phyloP scores from a whole-genome alignment of 78 protist genomes.

The Thecamonas trahens region DNA sequence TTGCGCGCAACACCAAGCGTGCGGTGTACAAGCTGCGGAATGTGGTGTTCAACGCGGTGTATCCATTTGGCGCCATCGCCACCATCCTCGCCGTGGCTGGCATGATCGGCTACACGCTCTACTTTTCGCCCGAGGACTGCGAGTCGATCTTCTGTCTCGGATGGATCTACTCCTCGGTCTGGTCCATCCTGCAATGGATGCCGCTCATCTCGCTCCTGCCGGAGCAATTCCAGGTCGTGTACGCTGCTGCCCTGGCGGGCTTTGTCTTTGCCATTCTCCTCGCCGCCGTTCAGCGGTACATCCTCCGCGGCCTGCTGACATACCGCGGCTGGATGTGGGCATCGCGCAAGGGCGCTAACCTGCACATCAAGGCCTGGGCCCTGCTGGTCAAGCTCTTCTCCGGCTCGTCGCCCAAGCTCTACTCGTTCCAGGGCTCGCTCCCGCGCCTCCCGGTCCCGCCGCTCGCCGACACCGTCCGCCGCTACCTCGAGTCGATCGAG shows the following conservation, averaged over 20 bases:
- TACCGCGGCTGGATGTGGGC: conserved; percentile 21
- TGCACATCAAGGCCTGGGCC: conserved; percentile 5
- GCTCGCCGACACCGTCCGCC: conserved; percentile 14
- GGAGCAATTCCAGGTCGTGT: conserved; percentile 12
- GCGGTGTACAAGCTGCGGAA: neutral
- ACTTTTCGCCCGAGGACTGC: neutral
- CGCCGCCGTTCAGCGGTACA: neutral
- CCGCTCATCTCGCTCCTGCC: conserved; percentile 5
- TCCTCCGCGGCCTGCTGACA: conserved; percentile 17
- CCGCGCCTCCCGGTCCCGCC: conserved; percentile 49
- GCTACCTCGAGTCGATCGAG: conserved; percentile 19
- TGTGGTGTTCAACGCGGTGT: neutral
- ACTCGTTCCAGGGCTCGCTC: conserved; percentile 33
- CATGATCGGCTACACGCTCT: neutral
- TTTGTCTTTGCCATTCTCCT: neutral
- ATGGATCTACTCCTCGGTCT: neutral
- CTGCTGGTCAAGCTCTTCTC: conserved; percentile 6
- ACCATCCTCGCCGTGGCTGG: neutral
- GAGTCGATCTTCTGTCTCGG: neutral
- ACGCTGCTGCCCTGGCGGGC: neutral
- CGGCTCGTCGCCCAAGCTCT: conserved; percentile 17
- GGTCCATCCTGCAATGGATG: conserved; percentile 3
- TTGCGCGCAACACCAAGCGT: neutral
- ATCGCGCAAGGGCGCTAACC: neutral
- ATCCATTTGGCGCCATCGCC: no score